Conservation (phyloP, 345 rosid genomes). For the Eucalyptus marginata region DNA sequence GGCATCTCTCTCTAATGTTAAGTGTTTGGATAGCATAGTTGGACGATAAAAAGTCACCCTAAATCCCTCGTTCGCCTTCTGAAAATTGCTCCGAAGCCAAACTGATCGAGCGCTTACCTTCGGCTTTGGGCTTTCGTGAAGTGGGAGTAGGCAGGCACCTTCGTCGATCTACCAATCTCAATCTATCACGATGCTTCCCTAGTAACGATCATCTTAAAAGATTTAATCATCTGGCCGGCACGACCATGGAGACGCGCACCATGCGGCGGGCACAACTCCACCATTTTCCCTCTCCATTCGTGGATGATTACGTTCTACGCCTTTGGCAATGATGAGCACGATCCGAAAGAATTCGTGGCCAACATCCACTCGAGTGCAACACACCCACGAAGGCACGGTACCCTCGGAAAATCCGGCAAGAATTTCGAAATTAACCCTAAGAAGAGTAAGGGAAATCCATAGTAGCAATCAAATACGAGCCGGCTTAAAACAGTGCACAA, state of each 20-base stretch:
- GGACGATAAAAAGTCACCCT: not conserved
- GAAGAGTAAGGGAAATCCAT: not conserved
- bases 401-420: not conserved
- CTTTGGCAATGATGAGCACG: not conserved
- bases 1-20: not conserved
- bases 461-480: not conserved
- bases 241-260: not conserved
- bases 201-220: accelerated
- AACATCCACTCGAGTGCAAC: not conserved
- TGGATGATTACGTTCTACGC: not conserved
- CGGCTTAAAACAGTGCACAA: not conserved
- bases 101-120: not conserved
- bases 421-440: not conserved
- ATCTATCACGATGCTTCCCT: not conserved
- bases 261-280: not conserved
- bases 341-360: not conserved
- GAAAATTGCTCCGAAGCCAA: not conserved
- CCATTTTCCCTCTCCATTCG: not conserved
- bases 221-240: not conserved
- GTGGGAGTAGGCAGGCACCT: not conserved
- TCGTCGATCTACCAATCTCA: not conserved
- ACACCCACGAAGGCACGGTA: too few species aligned
- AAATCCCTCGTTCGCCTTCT: not conserved
- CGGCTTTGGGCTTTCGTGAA: not conserved
- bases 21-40: not conserved